Base-by-base conservation (phyloP, 2,329 filamentous ascomycete genomes). In the Colletotrichum sp. region DNA sequence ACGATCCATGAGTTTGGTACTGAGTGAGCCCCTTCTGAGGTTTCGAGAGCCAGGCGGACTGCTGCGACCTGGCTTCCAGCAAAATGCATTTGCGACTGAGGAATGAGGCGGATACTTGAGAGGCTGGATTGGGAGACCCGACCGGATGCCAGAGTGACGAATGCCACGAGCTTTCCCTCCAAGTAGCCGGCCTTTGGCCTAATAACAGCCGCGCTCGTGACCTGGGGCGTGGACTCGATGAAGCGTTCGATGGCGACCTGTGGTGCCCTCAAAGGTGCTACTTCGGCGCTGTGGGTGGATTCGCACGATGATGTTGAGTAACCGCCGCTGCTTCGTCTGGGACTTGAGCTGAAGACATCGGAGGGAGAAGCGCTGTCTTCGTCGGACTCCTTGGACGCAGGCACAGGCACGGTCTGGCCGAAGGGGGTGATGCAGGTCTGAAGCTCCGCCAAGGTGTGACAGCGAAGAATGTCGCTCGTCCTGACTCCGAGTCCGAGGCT, bases 1-100 rank as follows among this genome's bases (percentile, higher is more conserved):
- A 87, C 84, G 21, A 90, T 83, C 88, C 89, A 91, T 10, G 89
- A 82, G 67, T 86, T 84, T 2, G 89, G 89, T 2, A 87, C 78
- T 12, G 82, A 81, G 15, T 83, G 63, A 9, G 83, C 59, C 79
- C 80, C 26, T 77, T 79, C 68, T 80, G 83, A 85, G 24, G 68
- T 75, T 75, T 85, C 83, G 30, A 78, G 74, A 18, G 77, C 71
- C 30, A 77, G 69, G 52, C 82, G 81, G 21, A 89, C 82, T 8
- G 84, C 84, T 18, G 84, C 84, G 24, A 90, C 83, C 69, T 87
- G 85, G 32, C 82, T 84, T 49, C 86, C 85, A 36, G 85, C 86
- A 55, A 84, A 84, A 55, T 86, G 83, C 75, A 84, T 84, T 63
- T 87, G 86, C 2, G 83, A 80, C 13, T 82, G 81, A 13, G 81